Conservation (phyloP, 768 basidiomycete species). For the Lactarius trivialis region DNA sequence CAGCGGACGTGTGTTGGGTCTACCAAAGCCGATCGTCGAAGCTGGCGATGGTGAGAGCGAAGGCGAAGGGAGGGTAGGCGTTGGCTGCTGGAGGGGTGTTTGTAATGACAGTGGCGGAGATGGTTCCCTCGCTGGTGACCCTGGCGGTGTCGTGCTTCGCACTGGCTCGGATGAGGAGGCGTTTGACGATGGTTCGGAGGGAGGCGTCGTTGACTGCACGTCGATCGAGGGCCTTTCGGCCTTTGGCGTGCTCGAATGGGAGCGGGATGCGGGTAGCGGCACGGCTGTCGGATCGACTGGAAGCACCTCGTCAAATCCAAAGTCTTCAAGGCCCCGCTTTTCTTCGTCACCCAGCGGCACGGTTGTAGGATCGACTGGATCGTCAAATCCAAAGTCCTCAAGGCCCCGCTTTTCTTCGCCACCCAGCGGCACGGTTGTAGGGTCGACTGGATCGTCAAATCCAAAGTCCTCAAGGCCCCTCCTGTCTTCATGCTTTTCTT, state of each 20-base stretch:
- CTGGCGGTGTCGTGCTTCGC: slow-evolving; percentile 56
- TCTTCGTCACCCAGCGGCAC: slow-evolving; percentile 33
- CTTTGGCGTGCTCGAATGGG: slow-evolving; percentile 55
- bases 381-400: no score
- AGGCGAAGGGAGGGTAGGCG: slow-evolving; percentile 32
- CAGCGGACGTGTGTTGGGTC: slow-evolving; percentile 57
- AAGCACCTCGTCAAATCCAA: neutral
- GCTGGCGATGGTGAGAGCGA: slow-evolving; percentile 34
- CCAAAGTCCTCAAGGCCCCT: no score
- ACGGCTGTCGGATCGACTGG: slow-evolving; percentile 23
- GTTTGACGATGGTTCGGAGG: slow-evolving; percentile 27
- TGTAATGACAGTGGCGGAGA: slow-evolving; percentile 16
- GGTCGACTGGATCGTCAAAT: slow-evolving; percentile 16
- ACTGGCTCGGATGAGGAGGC: slow-evolving; percentile 27
- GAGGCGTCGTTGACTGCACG: slow-evolving; percentile 34
- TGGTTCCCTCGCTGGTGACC: slow-evolving; percentile 52
- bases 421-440: slow-evolving; percentile 31
- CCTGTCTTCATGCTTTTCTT: neutral
- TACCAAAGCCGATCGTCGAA: slow-evolving; percentile 47
- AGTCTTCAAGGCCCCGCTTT: no score
- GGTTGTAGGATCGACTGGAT: slow-evolving; percentile 14
- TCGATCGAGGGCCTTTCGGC: slow-evolving; percentile 41
- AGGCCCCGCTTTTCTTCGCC: no score
- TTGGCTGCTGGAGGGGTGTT: slow-evolving; percentile 24
- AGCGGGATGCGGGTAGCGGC: slow-evolving; percentile 40